These are phyloP conservation scores for Myxozyma neotropica DNA, from an alignment of 805 yeast species.

Conservation along the genomic window DNA sequence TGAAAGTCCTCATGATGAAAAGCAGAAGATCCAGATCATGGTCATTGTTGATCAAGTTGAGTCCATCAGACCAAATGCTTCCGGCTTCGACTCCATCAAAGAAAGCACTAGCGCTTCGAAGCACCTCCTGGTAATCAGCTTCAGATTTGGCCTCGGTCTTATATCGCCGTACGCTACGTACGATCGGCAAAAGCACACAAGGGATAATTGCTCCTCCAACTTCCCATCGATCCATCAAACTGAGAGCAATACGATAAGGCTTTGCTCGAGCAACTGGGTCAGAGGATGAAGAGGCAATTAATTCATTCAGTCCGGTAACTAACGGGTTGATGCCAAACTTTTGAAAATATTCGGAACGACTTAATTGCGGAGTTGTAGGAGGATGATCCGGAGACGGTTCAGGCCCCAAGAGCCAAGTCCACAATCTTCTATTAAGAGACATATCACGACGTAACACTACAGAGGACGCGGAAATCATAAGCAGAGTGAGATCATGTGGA, in stretches of 20 bases:
- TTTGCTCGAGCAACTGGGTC: conserved; percentile 46
- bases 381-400: conserved; percentile 45
- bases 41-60: conserved; percentile 45
- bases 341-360: conserved; percentile 34
- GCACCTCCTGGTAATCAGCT: conserved; percentile 48
- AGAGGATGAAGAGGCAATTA: conserved; percentile 43
- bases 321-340: conserved; percentile 50
- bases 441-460: conserved; percentile 82
- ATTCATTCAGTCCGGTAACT: conserved; percentile 54
- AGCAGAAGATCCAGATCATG: conserved; percentile 52
- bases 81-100: conserved; percentile 86
- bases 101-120: conserved; percentile 64
- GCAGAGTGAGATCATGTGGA: conserved; percentile 55
- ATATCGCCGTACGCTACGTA: conserved; percentile 51
- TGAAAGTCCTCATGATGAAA: conserved; percentile 65
- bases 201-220: conserved; percentile 79
- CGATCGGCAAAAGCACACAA: conserved; percentile 63
- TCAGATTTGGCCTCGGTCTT: conserved; percentile 36
- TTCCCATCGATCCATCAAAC: conserved; percentile 94
- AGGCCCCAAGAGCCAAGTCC: conserved; percentile 93
- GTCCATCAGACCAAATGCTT: conserved; percentile 71
- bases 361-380: conserved; percentile 19
- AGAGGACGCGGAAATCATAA: conserved; percentile 64
- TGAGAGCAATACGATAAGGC: conserved; percentile 65
- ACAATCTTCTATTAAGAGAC: conserved; percentile 90